phyloP scores from a whole-genome alignment of 257 asterid genomes.

The Prunella vulgaris region DNA sequence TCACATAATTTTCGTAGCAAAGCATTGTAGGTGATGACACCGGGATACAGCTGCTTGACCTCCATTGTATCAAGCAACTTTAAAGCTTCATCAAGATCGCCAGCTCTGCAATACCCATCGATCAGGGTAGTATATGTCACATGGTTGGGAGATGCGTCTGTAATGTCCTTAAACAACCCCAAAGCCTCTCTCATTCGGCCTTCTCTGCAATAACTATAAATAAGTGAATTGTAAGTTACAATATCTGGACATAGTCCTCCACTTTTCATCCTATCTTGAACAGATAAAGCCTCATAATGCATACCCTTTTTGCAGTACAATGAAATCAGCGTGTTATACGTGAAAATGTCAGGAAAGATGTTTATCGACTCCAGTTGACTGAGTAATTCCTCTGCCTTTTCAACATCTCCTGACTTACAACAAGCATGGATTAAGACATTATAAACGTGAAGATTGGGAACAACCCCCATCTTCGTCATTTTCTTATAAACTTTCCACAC shows the following conservation, averaged over 20 bases:
- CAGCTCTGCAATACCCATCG: slow-evolving; percentile 76
- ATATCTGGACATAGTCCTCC: slow-evolving; percentile 68
- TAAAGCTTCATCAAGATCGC: slow-evolving; percentile 60
- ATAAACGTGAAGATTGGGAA: slow-evolving; percentile 67
- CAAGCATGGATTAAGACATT: slow-evolving; percentile 88
- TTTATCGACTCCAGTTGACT: slow-evolving; percentile 65
- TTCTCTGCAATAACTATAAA: slow-evolving; percentile 75
- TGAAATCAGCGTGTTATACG: slow-evolving; percentile 72
- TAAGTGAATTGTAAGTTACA: slow-evolving; percentile 74
- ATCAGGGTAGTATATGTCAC: slow-evolving; percentile 82
- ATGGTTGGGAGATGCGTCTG: slow-evolving; percentile 55
- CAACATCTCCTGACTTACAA: slow-evolving; percentile 64
- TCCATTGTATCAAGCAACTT: slow-evolving; percentile 53
- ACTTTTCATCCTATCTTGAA: slow-evolving; percentile 82
- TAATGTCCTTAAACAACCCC: slow-evolving; percentile 63
- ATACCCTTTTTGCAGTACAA: slow-evolving; percentile 81
- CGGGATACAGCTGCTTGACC: slow-evolving; percentile 57
- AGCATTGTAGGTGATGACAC: slow-evolving; percentile 75
- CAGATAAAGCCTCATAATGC: slow-evolving; percentile 84
- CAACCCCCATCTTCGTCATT: slow-evolving; percentile 62
- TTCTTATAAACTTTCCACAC: slow-evolving; percentile 70
- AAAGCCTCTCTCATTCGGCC: slow-evolving; percentile 89
- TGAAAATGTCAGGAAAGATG: slow-evolving; percentile 68
- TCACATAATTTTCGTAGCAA: slow-evolving; percentile 74
- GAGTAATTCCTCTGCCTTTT: slow-evolving; percentile 60